Evolutionary conservation across 1,284 basidiomycete species (phyloP).

Genomic region (Sanghuangporus sanghuang): DNA sequence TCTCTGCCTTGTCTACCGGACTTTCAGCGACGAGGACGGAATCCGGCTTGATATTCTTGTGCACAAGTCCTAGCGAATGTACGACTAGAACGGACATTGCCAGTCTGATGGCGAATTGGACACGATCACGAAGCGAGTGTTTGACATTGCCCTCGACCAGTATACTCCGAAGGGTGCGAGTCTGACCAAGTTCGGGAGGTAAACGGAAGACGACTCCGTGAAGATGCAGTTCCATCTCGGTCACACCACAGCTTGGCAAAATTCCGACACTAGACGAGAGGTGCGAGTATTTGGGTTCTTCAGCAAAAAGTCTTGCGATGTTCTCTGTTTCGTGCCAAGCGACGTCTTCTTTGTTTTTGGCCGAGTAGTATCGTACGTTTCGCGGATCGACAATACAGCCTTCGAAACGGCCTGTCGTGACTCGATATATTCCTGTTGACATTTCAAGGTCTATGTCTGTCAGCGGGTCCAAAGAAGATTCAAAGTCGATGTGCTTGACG

Average conservation of each 20-base stretch:
- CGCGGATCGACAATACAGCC: conserved; percentile 6
- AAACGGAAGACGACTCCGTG: neutral
- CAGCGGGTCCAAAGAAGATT: neutral
- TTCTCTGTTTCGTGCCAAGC: neutral
- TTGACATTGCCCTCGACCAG: neutral
- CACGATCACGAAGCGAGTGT: neutral
- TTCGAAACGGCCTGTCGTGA: neutral
- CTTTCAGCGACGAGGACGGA: neutral
- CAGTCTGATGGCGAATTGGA: neutral
- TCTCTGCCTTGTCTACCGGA: neutral
- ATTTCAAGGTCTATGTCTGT: neutral
- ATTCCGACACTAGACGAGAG: neutral
- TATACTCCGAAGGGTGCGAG: neutral
- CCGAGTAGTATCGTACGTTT: too few species aligned
- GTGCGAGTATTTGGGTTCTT: neutral
- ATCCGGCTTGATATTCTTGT: conserved; percentile 11
- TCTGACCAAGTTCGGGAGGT: neutral
- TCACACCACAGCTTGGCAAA: neutral
- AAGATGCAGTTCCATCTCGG: neutral
- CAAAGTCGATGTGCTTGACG: neutral
- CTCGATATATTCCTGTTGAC: neutral
- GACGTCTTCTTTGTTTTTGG: too few species aligned
- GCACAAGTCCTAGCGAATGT: conserved; percentile 3
- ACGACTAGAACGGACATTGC: conserved; percentile 3
- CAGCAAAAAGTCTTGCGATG: neutral